Conservation (phyloP, 805 yeast species). For the Metschnikowia vanudenii region DNA sequence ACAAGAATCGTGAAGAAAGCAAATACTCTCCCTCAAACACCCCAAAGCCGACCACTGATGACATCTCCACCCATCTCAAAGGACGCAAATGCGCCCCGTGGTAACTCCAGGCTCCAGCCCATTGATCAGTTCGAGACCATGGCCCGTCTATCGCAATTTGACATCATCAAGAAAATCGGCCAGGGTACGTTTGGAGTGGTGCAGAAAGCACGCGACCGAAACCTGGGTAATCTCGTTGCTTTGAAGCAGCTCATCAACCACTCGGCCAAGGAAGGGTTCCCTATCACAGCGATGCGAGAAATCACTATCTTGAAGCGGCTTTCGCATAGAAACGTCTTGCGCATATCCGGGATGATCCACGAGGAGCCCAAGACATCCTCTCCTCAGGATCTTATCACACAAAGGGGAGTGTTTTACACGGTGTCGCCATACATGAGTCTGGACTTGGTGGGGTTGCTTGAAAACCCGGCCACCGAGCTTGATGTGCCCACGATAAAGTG, state of each 20-base stretch:
- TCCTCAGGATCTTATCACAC: slow-evolving; percentile 35
- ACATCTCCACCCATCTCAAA: slow-evolving; percentile 3
- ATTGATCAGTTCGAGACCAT: slow-evolving; percentile 29
- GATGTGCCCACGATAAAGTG: slow-evolving; percentile 74
- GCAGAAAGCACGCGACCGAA: slow-evolving; percentile 63
- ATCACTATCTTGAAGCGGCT: slow-evolving; percentile 75
- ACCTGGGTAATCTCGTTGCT: slow-evolving; percentile 70
- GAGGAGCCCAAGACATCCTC: slow-evolving; percentile 35
- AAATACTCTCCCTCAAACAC: no score
- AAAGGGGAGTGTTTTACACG: slow-evolving; percentile 64
- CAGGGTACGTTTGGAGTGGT: slow-evolving; percentile 66
- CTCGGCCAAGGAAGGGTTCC: slow-evolving; percentile 78
- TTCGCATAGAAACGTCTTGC: slow-evolving; percentile 68
- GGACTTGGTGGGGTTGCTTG: slow-evolving; percentile 86
- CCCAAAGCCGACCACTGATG: background rate
- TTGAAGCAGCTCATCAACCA: slow-evolving; percentile 81
- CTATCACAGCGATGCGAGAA: slow-evolving; percentile 93
- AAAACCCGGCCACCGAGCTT: slow-evolving; percentile 67
- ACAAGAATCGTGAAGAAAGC: no score
- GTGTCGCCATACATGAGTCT: slow-evolving; percentile 91
- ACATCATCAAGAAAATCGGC: slow-evolving; percentile 39
- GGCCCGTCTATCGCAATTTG: slow-evolving; percentile 32
- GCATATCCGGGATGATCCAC: slow-evolving; percentile 75
- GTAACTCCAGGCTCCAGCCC: slow-evolving; percentile 17
- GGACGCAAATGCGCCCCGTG: background rate